phyloP scores from a whole-genome alignment of 768 basidiomycete genomes.

The Pisolithus tinctorius region DNA sequence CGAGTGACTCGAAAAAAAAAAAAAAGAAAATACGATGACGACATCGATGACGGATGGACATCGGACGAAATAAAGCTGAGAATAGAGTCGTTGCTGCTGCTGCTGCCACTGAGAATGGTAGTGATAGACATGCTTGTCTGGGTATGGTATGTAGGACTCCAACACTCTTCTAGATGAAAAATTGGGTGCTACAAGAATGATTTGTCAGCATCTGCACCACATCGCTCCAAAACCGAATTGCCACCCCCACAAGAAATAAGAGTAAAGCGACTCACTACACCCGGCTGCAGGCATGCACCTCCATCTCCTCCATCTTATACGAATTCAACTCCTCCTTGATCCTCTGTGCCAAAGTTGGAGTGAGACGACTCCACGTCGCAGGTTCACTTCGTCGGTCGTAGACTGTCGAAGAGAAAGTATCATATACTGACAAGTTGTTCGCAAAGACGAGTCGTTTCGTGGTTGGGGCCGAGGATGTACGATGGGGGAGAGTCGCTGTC shows the following conservation, averaged over 20 bases:
- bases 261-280: conserved; percentile 60
- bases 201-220: background rate
- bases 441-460: conserved; percentile 82
- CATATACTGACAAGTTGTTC: conserved; percentile 88
- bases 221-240: conserved; percentile 2
- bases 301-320: conserved; percentile 99
- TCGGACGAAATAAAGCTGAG: no score
- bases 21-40: no score
- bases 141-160: conserved; percentile 1
- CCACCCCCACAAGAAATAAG: background rate
- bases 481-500: conserved; percentile 54
- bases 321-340: conserved; percentile 99
- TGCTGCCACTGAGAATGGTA: no score
- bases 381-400: conserved; percentile 96
- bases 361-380: conserved; percentile 94
- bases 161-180: conserved; percentile 62
- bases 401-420: conserved; percentile 86
- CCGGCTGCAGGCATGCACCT: conserved; percentile 90
- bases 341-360: conserved; percentile 88
- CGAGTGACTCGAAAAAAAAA: no score
- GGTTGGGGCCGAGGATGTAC: conserved; percentile 66
- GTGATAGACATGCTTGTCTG: no score
- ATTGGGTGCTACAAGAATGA: conserved; percentile 58
- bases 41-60: no score
- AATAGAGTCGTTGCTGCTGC: no score